Evolutionary conservation across 2,329 filamentous ascomycete genomes (phyloP), one percentile per base, ranked within the genome.

Genomic region (Stachybotrys elegans): DNA sequence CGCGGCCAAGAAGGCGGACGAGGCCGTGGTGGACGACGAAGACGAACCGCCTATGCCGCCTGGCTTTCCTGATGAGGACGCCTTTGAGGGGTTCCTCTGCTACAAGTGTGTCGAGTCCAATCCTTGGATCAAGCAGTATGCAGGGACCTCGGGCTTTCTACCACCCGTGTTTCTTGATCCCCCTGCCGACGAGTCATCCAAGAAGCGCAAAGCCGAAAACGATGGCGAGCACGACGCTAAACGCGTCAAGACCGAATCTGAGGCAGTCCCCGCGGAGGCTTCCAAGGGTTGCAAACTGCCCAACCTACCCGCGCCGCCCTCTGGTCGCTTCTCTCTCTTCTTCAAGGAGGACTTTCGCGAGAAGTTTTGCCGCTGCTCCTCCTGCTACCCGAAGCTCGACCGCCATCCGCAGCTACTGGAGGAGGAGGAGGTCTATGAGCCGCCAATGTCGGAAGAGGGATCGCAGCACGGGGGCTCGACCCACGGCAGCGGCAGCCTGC

Each of bases 371-470:
- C 88, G 76, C 58, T 98, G 93, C 66, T 62, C 79, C 14, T 67
- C 75, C n/a, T 96, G 91, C 70, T 95, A 88, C 66, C 81, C 82
- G 1, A 69, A 79, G 12, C 78, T 97, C 2, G 71, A 79, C 43
- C 68, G 72, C 0, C 83, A 95, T 60, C 80, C 82, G 0, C 87
- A 95, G 58, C 84, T 98, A 11, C 81, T 95, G 9, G 91, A 97
- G 58, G 90, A 95, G 65, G 93, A 98, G 71, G 89, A 95, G 25
- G 83, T 82, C 1, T 98, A 98, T 65, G 90, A 96, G 57, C 93
- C 92, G 0, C 90, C 92, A 2, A 71, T 96, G 5, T 95, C 90
- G 1, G 78, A 83, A 2, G 72, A 76, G 14, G 78, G 72, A 3
- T 79, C 75, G 3, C 75, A 72, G 16, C 70, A 75, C 27, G 73